Base-by-base conservation (phyloP, 2,329 filamentous ascomycete genomes). In the Pezicula carpinea region DNA sequence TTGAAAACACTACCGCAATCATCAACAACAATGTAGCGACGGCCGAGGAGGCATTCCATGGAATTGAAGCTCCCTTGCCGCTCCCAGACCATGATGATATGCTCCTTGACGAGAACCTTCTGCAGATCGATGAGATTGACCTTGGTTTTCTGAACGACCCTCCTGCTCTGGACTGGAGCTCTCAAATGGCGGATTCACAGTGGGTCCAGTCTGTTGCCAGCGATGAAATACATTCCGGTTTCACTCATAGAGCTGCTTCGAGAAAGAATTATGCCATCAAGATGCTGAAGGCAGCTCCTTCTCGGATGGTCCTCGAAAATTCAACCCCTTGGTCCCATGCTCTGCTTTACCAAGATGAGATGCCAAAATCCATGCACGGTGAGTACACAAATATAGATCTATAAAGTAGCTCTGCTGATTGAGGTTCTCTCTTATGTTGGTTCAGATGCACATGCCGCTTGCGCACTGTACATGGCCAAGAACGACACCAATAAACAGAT, bases 391-490 rank as follows among this genome's bases (percentile, higher is more conserved):
- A 22, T 22, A 13, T 19, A 17, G 10, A 14, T 13, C 13, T 39
- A 10, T 15, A 8, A 39, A 22, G 8, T 22, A 5, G 11, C 21
- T 39, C 21, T 19, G 33, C 18, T 15, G 14, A 36, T 15, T 7
- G 7, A 5, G n/a, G 5, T 18, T 32, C 21, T 42, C n/a, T 31
- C 6, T 31, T n/a, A 53, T 10, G 32, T n/a, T 8, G 1, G 13
- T 22, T 32, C 40, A 77, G 77, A 80, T 52, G 76, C 73, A 0
- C 65, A 74, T 49, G 69, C 76, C 4, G 70, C 72, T 21, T 80
- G 77, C 55, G 74, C 75, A 1, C 60, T 82, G 0, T 77, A 77
- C 53, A 62, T 73, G 36, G 64, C 72, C 8, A 77, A 71, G 51
- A 80, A 73, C 39, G 51, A 66, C 0, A 54, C 58, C 15, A 82